phyloP scores from a whole-genome alignment of 2,329 filamentous ascomycete genomes.

The Coniosporium tulheliwenetii region DNA sequence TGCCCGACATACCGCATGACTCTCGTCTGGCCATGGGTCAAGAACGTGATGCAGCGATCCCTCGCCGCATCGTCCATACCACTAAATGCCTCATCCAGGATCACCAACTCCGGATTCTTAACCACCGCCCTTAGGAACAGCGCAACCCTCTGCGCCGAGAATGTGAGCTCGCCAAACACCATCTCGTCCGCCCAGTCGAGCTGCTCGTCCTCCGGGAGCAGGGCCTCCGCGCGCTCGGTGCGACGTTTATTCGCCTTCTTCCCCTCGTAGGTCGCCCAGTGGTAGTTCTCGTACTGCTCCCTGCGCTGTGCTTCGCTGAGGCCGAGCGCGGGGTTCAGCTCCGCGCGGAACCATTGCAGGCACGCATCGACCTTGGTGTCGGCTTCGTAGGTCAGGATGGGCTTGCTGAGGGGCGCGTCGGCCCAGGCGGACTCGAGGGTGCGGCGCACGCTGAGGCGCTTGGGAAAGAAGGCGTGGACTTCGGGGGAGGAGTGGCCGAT shows the following conservation, averaged over 20 bases:
- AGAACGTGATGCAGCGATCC: constrained; percentile 76
- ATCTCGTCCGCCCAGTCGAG: constrained; percentile 50
- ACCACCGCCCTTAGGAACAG: constrained; percentile 52
- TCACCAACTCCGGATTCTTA: constrained; percentile 28
- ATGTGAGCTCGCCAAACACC: constrained; percentile 59
- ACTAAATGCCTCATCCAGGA: constrained; percentile 35
- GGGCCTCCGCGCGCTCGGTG: constrained; percentile 5
- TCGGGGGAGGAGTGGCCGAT: constrained; percentile 92
- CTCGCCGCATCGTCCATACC: constrained; percentile 43
- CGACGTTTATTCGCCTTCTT: constrained; percentile 12
- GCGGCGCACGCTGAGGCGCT: constrained; percentile 53
- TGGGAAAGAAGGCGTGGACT: constrained; percentile 84
- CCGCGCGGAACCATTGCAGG: constrained; percentile 61
- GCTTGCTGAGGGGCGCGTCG: constrained; percentile 63
- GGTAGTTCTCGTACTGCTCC: not conserved
- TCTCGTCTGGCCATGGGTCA: constrained; percentile 34
- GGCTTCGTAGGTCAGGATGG: constrained; percentile 44
- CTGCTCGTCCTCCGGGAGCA: constrained; percentile 9
- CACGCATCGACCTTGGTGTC: constrained; percentile 48
- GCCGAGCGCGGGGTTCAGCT: constrained; percentile 45
- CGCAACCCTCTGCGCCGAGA: constrained; percentile 69
- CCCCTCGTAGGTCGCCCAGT: constrained; percentile 3
- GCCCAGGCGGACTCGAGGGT: constrained; percentile 80
- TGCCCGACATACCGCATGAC: no score
- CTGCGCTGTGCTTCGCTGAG: not conserved